phyloP scores from a whole-genome alignment of 192 early-diverging fungal species.

The Coemansia interrupta region DNA sequence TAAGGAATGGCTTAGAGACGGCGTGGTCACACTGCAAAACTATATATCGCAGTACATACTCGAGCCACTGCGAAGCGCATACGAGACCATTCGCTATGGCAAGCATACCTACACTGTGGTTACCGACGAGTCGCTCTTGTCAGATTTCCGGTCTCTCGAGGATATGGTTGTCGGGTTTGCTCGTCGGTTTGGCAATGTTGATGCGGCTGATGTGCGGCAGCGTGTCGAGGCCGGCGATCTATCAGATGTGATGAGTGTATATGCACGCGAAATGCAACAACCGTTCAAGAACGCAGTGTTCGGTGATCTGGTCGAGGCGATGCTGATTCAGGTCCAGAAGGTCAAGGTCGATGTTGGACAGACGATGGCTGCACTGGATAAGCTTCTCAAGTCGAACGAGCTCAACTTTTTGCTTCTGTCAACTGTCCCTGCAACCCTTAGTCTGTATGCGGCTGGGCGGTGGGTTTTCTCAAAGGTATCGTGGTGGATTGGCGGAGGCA shows the following conservation, averaged over 20 bases:
- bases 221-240: conserved; percentile 77
- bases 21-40: conserved; percentile 56
- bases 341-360: conserved; percentile 90
- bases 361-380: conserved; percentile 88
- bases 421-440: conserved; percentile 66
- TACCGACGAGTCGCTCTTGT: conserved; percentile 68
- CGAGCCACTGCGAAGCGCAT: conserved; percentile 67
- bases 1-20: conserved; percentile 50
- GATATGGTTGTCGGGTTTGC: conserved; percentile 87
- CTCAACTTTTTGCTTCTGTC: conserved; percentile 92
- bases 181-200: conserved; percentile 51
- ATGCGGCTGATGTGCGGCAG: conserved; percentile 53
- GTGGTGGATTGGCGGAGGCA: conserved; percentile 39
- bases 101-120: conserved; percentile 73
- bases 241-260: conserved; percentile 69
- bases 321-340: conserved; percentile 87
- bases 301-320: conserved; percentile 66
- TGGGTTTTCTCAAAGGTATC: conserved; percentile 39
- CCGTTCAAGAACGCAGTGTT: conserved; percentile 52
- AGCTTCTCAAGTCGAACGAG: conserved; percentile 89
- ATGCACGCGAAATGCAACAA: conserved; percentile 69
- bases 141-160: conserved; percentile 83
- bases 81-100: conserved; percentile 75
- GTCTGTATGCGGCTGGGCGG: conserved; percentile 52
- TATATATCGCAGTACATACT: conserved; percentile 78